Conservation (phyloP, 78 protist species). For the Dictyostelium brefeldianum region DNA sequence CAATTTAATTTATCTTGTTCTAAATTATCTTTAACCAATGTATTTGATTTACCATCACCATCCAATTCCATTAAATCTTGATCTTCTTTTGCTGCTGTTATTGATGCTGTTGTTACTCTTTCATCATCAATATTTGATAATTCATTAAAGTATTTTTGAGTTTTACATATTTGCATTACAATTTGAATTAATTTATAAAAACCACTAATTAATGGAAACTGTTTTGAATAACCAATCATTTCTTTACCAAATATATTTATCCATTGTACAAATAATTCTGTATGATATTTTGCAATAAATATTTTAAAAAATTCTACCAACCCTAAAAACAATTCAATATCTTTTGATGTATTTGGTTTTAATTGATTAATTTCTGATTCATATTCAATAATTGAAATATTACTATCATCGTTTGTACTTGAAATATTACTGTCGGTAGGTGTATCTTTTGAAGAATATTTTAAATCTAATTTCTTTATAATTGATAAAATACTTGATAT, state of each 20-base stretch:
- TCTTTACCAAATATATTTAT: constrained; percentile 82
- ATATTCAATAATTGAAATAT: constrained; percentile 11
- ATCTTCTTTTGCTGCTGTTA: neutral
- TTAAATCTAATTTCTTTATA: constrained; percentile 50
- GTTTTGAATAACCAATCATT: constrained; percentile 42
- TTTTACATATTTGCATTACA: constrained; percentile 36
- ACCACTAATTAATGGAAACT: constrained; percentile 82
- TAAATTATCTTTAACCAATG: neutral
- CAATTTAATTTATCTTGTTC: constrained; percentile 67
- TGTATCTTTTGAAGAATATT: constrained; percentile 36
- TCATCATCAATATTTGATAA: neutral
- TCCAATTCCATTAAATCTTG: neutral
- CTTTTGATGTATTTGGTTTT: constrained; percentile 55
- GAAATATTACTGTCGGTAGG: neutral
- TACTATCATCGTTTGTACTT: neutral
- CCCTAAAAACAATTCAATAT: constrained; percentile 78
- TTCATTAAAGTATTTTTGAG: constrained; percentile 50
- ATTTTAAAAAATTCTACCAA: constrained; percentile 77
- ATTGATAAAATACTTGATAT: constrained; percentile 30
- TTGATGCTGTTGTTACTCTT: neutral
- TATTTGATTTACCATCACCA: neutral
- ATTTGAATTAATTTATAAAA: constrained; percentile 74
- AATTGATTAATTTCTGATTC: constrained; percentile 47
- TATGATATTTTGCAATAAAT: constrained; percentile 36
- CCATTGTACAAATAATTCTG: constrained; percentile 66